Percentiles rank a stretch among this genome's conserved stretches.
Conservation (phyloP, 2,329 filamentous ascomycete species). For the Aspergillus ustus region DNA sequence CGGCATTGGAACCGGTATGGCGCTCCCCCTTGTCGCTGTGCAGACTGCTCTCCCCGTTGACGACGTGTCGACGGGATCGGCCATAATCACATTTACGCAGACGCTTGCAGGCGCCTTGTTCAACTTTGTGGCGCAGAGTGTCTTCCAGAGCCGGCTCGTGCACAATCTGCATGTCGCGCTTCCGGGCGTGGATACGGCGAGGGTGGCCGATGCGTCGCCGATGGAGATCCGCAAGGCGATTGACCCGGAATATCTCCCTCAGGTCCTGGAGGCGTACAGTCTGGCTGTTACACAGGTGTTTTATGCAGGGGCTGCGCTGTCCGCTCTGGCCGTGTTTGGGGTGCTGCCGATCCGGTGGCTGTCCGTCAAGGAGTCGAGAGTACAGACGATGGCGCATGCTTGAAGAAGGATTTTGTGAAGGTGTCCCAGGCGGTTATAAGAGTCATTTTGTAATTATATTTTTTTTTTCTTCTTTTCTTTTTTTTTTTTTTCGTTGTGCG, state of each 20-base stretch:
- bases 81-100: not conserved
- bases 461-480: too few species aligned
- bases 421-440: too few species aligned
- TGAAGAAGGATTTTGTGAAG: too few species aligned
- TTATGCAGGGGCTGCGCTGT: not conserved
- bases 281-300: not conserved
- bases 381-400: too few species aligned
- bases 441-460: too few species aligned
- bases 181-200: not conserved
- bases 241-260: too few species aligned
- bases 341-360: not conserved
- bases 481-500: too few species aligned
- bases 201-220: not conserved
- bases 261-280: not conserved
- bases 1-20: constrained; percentile 42
- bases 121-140: not conserved
- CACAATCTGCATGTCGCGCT: not conserved
- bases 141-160: not conserved
- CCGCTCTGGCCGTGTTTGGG: not conserved
- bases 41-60: too few species aligned
- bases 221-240: too few species aligned
- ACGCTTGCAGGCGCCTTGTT: not conserved
- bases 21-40: constrained; percentile 30
- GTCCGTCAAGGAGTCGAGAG: not conserved
- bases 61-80: not conserved